Base-by-base conservation (phyloP, 2,329 filamentous ascomycete genomes). In the Samsoniella hepiali region DNA sequence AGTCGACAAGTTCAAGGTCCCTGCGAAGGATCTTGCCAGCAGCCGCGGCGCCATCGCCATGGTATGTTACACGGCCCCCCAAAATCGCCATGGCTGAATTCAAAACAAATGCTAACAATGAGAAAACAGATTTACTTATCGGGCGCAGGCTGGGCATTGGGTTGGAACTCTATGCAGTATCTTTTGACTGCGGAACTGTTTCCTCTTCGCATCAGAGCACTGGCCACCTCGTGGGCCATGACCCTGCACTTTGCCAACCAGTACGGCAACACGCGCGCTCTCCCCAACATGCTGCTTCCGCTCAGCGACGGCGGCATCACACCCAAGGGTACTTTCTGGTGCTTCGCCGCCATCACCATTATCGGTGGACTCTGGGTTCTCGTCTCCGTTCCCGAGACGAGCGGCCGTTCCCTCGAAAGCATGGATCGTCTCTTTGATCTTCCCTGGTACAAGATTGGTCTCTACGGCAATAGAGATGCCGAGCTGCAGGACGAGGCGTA, bases 151-250 rank as follows among this genome's bases (percentile, higher is more conserved):
- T 91, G 88, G 87, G 88, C 88, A 2, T 76, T 89, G 3, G 88
- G 84, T 42, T 93, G 87, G 88, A 91, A 91, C 76, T 85, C 82
- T 1, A 89, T 91, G 81, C 90, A 92, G 75, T 93, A 93, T 72
- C 81, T 93, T 4, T 83, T 93, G 63, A 91, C 89, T 15, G 88
- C 89, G 1, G 90, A 93, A 72, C 82, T 93, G 65, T 93, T 91
- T 77, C 89, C 90, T 1, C 81, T 93, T 10, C 84, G 89, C 3
- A 86, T 93, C 57, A 85, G 90, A 62, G 89, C 89, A 4, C 76
- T 92, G 10, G 85, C 87, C 27, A 89, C 88, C 0, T 89, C 86
- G 0, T 81, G 90, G 71, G 86, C 88, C 54, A 93, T 93, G 90
- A 90, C 86, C 0, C 82, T 92, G 64, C 90, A 93, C 74, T 93